Evolutionary conservation across 495 filamentous ascomycete species (phyloP).

Genomic region (Opeltia flavorubescens): DNA sequence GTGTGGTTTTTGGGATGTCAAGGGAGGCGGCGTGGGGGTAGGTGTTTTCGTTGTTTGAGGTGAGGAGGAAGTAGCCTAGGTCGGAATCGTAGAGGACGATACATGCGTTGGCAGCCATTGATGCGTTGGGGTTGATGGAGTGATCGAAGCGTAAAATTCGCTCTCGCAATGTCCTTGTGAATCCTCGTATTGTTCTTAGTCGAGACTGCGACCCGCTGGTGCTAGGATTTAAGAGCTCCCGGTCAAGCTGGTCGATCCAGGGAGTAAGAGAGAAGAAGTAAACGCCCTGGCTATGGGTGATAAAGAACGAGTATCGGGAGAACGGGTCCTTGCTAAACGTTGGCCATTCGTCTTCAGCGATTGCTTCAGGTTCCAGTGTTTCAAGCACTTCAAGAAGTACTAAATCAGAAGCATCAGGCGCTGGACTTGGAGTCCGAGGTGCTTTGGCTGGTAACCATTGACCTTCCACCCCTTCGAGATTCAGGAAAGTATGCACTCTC

Average conservation of each 20-base stretch:
- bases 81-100: constrained; percentile 58
- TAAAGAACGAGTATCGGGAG: constrained; percentile 64
- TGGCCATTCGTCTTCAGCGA: constrained; percentile 46
- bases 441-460: constrained; percentile 59
- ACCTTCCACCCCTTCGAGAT: constrained; percentile 65
- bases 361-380: constrained; percentile 37
- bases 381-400: constrained; percentile 43
- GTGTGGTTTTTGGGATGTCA: constrained; percentile 40
- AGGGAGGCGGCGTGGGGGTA: constrained; percentile 52
- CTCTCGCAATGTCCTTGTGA: constrained; percentile 45
- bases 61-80: constrained; percentile 67
- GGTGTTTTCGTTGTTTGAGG: constrained; percentile 42
- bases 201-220: constrained; percentile 58
- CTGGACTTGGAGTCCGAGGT: constrained; percentile 19
- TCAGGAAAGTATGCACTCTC: constrained; percentile 63
- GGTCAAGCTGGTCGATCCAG: constrained; percentile 65
- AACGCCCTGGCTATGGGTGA: constrained; percentile 59
- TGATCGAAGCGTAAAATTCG: constrained; percentile 40
- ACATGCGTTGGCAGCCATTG: constrained; percentile 38
- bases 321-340: constrained; percentile 58
- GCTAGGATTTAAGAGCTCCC: constrained; percentile 52
- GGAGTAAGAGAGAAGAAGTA: constrained; percentile 54
- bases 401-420: constrained; percentile 29
- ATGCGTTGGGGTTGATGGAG: constrained; percentile 12
- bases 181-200: constrained; percentile 52